phyloP scores from a whole-genome alignment of 257 asterid genomes.

The Solanum megistacrolobum region DNA sequence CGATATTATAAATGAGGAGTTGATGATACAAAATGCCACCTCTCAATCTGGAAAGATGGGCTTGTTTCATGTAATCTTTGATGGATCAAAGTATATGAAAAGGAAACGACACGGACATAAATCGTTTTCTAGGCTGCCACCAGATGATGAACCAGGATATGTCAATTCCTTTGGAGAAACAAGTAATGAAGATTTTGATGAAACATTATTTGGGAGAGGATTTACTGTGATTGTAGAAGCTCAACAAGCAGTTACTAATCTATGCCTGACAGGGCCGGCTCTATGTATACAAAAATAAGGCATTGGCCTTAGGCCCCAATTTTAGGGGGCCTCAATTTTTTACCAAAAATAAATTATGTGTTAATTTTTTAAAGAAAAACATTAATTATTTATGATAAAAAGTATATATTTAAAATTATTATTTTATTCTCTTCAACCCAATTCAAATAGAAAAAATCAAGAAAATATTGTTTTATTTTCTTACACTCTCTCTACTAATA shows the following conservation, averaged over 20 bases:
- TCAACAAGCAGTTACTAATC: background rate
- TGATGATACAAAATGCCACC: background rate
- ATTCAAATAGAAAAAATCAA: too few species aligned
- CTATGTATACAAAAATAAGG: too few species aligned
- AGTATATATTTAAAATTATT: too few species aligned
- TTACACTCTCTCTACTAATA: too few species aligned
- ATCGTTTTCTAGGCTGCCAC: background rate
- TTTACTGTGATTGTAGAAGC: background rate
- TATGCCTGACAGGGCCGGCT: too few species aligned
- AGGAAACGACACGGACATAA: background rate
- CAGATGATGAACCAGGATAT: background rate
- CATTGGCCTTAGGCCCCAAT: too few species aligned
- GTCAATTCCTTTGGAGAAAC: background rate
- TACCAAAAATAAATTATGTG: too few species aligned
- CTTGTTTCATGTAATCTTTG: background rate
- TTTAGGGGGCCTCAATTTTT: too few species aligned
- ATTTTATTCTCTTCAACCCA: too few species aligned
- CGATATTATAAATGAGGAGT: background rate
- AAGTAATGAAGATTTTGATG: background rate
- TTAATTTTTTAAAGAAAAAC: too few species aligned
- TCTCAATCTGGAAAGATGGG: background rate
- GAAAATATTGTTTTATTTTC: too few species aligned
- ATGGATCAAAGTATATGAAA: background rate
- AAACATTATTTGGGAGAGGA: background rate
- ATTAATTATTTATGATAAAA: too few species aligned